Percentiles rank a stretch among this genome's conserved stretches.
These are phyloP conservation scores for Agrocybe chaxingu DNA, from an alignment of 768 basidiomycete species.

Conservation along the genomic window DNA sequence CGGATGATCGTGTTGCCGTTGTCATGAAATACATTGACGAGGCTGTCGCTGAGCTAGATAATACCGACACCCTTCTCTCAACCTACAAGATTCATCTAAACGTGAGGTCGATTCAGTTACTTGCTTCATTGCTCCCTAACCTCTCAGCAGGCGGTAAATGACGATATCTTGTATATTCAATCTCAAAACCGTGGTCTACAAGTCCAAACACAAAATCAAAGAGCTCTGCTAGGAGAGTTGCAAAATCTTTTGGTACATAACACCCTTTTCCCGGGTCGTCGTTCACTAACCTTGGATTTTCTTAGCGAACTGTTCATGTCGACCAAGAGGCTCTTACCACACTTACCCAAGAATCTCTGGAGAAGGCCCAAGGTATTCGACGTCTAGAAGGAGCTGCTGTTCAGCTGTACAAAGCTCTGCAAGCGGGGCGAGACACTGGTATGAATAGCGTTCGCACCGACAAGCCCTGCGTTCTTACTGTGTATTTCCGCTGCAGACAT, in stretches of 20 bases:
- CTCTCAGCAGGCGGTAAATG: conserved; percentile 72
- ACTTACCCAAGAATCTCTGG: conserved; percentile 87
- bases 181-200: conserved; percentile 95
- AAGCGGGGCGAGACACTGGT: conserved; percentile 89
- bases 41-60: conserved; percentile 83
- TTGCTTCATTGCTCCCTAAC: not conserved
- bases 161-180: conserved; percentile 95
- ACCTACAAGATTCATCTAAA: conserved; percentile 97
- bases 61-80: conserved; percentile 83
- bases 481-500: conserved; percentile 54
- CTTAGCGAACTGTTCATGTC: conserved; percentile 93
- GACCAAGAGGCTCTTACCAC: conserved; percentile 68
- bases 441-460: conserved; percentile 9
- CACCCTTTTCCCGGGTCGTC: not conserved
- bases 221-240: conserved; percentile 77
- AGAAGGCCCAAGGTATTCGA: conserved; percentile 72
- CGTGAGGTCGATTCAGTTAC: conserved; percentile 42
- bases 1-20: conserved; percentile 83
- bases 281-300: not conserved
- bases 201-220: conserved; percentile 96
- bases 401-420: conserved; percentile 92
- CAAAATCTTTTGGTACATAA: conserved; percentile 76
- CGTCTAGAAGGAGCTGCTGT: conserved; percentile 79
- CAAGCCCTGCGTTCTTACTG: not conserved
- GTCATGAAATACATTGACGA: conserved; percentile 90